Conservation (phyloP, 2,329 filamentous ascomycete species). For the Aureobasidium leucospermi region DNA sequence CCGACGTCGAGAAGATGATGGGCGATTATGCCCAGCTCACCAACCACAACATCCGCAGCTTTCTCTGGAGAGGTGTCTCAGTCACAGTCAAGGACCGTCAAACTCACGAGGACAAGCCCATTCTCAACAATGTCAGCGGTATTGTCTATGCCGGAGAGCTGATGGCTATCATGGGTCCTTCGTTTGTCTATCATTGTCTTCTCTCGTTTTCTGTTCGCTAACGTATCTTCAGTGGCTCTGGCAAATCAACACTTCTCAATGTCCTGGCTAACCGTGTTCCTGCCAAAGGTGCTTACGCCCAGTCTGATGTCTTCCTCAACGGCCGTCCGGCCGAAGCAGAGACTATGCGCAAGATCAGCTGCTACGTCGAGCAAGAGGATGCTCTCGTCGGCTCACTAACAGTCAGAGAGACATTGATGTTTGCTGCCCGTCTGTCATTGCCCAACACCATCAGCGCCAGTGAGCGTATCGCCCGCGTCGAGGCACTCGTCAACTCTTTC, state of each 20-base stretch:
- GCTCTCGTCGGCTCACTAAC: conserved; percentile 74
- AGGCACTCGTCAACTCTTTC: conserved; percentile 62
- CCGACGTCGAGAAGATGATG: conserved; percentile 41
- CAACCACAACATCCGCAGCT: conserved; percentile 57
- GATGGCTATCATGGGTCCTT: conserved; percentile 74
- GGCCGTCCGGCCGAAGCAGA: conserved; percentile 46
- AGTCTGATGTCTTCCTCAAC: conserved; percentile 56
- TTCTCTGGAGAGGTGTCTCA: conserved; percentile 59
- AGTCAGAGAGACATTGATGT: conserved; percentile 69
- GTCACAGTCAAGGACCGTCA: conserved; percentile 67
- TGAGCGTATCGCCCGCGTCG: conserved; percentile 56
- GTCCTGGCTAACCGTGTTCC: conserved; percentile 60
- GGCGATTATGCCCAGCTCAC: conserved; percentile 46
- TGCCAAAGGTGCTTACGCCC: conserved; percentile 46
- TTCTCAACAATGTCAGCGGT: conserved; percentile 58
- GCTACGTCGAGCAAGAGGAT: conserved; percentile 85
- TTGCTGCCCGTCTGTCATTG: conserved; percentile 63
- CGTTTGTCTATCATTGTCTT: conserved; percentile 29
- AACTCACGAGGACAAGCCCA: conserved; percentile 54
- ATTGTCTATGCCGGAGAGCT: conserved; percentile 63
- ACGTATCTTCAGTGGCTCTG: conserved; percentile 41
- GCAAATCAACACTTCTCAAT: conserved; percentile 81
- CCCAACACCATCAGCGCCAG: conserved; percentile 44
- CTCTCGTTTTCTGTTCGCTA: background rate
- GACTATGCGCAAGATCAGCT: conserved; percentile 58